Base-by-base conservation (phyloP, 2,329 filamentous ascomycete species). In the Metarhizium anisopliae region DNA sequence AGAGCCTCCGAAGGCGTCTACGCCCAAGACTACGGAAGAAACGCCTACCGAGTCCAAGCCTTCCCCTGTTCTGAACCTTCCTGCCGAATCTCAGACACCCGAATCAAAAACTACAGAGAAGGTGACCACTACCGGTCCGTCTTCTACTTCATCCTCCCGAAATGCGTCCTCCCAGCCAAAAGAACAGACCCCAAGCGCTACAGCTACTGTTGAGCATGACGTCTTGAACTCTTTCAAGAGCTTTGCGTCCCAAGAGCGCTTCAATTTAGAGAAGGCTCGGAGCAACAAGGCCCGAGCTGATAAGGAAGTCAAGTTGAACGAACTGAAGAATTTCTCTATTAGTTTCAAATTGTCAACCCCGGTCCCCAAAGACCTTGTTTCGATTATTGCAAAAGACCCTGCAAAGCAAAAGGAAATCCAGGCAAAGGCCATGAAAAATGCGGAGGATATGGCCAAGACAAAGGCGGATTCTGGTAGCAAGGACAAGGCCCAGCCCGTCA, bases 351-450 rank as follows among this genome's bases (percentile, higher is more conserved):
- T 99, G 18, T 87, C 89, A 52, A 96, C 93, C 2, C 91, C 92
- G 6, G 91, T 99, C 11, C 94, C 94, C 1, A 85, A 83, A 53
- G 94, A 99, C 70, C 74, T 99, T 40, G 91, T 99, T 32, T 87
- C 90, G 1, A 99, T 99, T 62, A 87, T 99, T 58, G 93, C 94
- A 57, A 99, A 97, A 69, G 94, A 99, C 67, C 91, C 91, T n/a
- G 81, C 77, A 50, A 99, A 96, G 74, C 94, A 97, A 72, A 85
- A 91, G 65, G 85, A 92, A 67, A 97, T 99, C 60, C 87, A 96
- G 66, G 87, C 91, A 63, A 95, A 92, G 70, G 90, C 90, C 1
- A 84, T 89, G 58, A 83, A 84, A 66, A 87, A 93, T 61, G 85
- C 84, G 2, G 85, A 90, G 59, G 82, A 85, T 59, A 71, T 81